Conservation (phyloP, 164 flowering plant species). For the Vitis vinifera region ASM3070453v1 NC_081820.1:19917001-19917500, state of each 20-base stretch:
- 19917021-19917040: neutral
- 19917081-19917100: constrained; percentile 9
- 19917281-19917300: constrained; percentile 25
- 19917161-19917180: constrained; percentile 13
- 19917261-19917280: constrained; percentile 5
- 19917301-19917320: constrained; percentile 45
- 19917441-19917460: constrained; percentile 29
- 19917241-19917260: neutral
- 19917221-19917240: constrained; percentile 23
- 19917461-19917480: constrained; percentile 36
- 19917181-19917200: constrained; percentile 17
- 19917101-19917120: constrained; percentile 23
- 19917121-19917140: constrained; percentile 18
- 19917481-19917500: constrained; percentile 39
- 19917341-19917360: constrained; percentile 19
- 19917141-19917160: neutral
- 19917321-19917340: constrained; percentile 35
- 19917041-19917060: neutral
- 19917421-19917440: constrained; percentile 34
- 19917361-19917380: constrained; percentile 43
- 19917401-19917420: constrained; percentile 36
- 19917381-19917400: constrained; percentile 34
- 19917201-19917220: constrained; percentile 26
- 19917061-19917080: constrained; percentile 16
- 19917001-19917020: constrained; percentile 4